Percentiles rank a stretch among this genome's conserved stretches.
phyloP scores from a whole-genome alignment of 169 alveolate genomes.

The Plasmodium gonderi region DNA sequence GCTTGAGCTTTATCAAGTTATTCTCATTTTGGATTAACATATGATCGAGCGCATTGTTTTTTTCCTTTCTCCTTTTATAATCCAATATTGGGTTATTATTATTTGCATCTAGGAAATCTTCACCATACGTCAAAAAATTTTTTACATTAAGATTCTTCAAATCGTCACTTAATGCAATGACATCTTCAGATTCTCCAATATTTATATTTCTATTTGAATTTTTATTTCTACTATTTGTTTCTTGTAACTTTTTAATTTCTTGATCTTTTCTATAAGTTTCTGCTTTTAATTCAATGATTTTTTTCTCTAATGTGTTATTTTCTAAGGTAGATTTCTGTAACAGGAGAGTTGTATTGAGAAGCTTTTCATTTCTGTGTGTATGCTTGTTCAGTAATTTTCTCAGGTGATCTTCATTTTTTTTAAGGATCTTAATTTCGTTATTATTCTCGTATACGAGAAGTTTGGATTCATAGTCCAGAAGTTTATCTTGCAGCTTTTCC shows the following conservation, averaged over 20 bases:
- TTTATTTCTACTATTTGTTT: slow-evolving; percentile 26
- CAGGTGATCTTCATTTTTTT: slow-evolving; percentile 52
- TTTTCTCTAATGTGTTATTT: slow-evolving; percentile 46
- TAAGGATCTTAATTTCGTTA: slow-evolving; percentile 45
- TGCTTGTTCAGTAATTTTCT: slow-evolving; percentile 47
- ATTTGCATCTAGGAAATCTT: not conserved
- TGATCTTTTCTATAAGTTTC: slow-evolving; percentile 58
- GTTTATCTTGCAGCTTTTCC: slow-evolving; percentile 43
- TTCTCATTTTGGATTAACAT: not conserved
- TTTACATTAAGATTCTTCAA: not conserved
- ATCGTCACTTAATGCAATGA: not conserved
- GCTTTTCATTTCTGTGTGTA: slow-evolving; percentile 53
- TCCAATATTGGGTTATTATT: not conserved
- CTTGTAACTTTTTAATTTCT: slow-evolving; percentile 62
- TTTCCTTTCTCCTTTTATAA: slow-evolving; percentile 10
- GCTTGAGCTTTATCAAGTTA: not conserved
- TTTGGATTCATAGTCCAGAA: slow-evolving; percentile 61
- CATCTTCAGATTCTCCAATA: not conserved
- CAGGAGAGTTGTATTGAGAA: slow-evolving; percentile 40
- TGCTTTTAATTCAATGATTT: slow-evolving; percentile 48
- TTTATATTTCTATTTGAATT: not conserved
- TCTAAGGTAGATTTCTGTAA: slow-evolving; percentile 61
- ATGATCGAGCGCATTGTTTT: slow-evolving; percentile 4
- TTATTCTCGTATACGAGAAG: slow-evolving; percentile 59
- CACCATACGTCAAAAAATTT: not conserved